Evolutionary conservation across 1,284 basidiomycete species (phyloP).

Genomic region (Vanrija sp.): DNA sequence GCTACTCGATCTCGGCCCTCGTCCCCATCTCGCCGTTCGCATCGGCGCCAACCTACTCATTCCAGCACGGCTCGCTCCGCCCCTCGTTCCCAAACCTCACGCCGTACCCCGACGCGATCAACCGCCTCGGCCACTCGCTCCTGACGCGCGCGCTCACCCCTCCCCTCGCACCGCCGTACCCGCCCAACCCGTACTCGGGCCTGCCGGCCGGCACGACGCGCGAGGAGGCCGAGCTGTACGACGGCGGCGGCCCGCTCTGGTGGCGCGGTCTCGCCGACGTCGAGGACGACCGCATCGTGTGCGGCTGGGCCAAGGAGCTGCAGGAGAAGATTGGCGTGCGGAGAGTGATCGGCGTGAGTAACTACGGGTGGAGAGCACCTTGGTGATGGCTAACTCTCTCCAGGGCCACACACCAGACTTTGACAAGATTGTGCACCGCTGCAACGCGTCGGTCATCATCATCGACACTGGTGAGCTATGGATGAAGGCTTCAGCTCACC

Average conservation of each 20-base stretch:
- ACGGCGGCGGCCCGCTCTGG: conserved; percentile 76
- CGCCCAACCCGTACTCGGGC: conserved; percentile 71
- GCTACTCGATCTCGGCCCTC: conserved; percentile 72
- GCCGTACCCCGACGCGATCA: conserved; percentile 77
- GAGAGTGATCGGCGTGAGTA: conserved; percentile 67
- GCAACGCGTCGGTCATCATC: conserved; percentile 79
- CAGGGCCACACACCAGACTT: conserved; percentile 86
- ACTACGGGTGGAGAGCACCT: neutral
- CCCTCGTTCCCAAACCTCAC: conserved; percentile 66
- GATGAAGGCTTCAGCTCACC: too few relatives aligned
- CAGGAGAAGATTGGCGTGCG: conserved; percentile 68
- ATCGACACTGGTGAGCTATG: conserved; percentile 66
- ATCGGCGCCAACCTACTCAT: conserved; percentile 65
- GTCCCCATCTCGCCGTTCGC: conserved; percentile 71
- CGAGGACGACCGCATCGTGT: conserved; percentile 55
- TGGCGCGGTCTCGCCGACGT: conserved; percentile 74
- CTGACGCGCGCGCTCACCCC: conserved; percentile 57
- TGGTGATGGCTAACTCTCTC: neutral
- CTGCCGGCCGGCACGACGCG: conserved; percentile 62
- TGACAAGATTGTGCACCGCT: conserved; percentile 73
- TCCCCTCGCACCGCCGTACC: conserved; percentile 68
- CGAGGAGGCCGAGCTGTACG: conserved; percentile 69
- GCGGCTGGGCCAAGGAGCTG: conserved; percentile 65
- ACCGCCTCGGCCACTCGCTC: conserved; percentile 63
- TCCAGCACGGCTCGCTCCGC: conserved; percentile 81